A percentile compares a stretch with the other conserved stretches of the same genome.
Evolutionary conservation across 768 basidiomycete species (phyloP).

Genomic region (Boletus vinaceobasis): DNA sequence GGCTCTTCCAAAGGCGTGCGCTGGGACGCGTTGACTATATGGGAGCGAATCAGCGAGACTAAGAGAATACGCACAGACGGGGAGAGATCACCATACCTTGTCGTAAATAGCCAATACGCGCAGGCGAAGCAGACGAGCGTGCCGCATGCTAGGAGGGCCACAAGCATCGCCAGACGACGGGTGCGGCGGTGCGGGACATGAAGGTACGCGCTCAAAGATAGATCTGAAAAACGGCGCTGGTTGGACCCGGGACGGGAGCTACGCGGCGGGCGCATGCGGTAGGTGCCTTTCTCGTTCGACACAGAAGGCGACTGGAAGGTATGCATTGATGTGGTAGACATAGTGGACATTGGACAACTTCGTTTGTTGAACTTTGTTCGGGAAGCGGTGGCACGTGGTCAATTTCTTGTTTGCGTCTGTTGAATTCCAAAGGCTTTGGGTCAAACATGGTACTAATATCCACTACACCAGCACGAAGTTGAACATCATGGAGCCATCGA

Average conservation of each 20-base stretch:
- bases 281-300: conserved; percentile 60
- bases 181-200: conserved; percentile 25
- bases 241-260: conserved; percentile 18
- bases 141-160: conserved; percentile 46
- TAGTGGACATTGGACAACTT: not conserved
- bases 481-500: too few relatives aligned
- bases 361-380: not conserved
- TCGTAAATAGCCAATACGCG: conserved; percentile 63
- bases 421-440: conserved; percentile 8
- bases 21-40: conserved; percentile 20
- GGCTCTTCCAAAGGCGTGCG: not conserved
- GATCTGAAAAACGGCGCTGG: conserved; percentile 15
- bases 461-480: too few relatives aligned
- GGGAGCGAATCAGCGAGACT: conserved; percentile 17
- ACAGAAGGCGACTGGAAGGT: conserved; percentile 56
- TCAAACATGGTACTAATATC: not conserved
- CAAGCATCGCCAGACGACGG: conserved; percentile 39
- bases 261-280: conserved; percentile 55
- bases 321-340: conserved; percentile 16
- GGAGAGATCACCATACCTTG: conserved; percentile 48
- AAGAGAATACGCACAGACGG: conserved; percentile 13
- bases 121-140: conserved; percentile 52
- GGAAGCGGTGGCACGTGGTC: too few relatives aligned
- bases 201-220: conserved; percentile 1
- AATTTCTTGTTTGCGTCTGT: conserved; percentile 14